These are phyloP conservation scores for Paramecium primaurelia DNA, from an alignment of 73 alveolate species.

Conservation along the genomic window DNA sequence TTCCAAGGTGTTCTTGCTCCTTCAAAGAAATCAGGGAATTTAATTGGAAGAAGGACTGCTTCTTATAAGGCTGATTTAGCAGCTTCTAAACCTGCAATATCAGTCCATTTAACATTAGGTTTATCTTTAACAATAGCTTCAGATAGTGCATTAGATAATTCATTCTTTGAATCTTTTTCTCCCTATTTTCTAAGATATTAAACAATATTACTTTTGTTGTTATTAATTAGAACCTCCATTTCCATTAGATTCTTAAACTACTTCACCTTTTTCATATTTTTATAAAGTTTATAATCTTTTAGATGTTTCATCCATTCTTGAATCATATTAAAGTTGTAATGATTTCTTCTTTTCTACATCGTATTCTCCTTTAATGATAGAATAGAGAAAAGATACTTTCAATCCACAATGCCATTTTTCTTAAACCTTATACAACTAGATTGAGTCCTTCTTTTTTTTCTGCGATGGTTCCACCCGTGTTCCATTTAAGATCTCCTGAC, in stretches of 20 bases:
- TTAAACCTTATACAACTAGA: neutral
- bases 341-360: neutral
- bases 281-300: neutral
- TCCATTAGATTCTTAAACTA: neutral
- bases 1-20: constrained; percentile 97
- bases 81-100: constrained; percentile 93
- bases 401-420: neutral
- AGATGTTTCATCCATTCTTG: neutral
- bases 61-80: constrained; percentile 96
- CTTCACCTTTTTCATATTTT: neutral
- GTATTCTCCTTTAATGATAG: neutral
- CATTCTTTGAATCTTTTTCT: neutral
- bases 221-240: neutral
- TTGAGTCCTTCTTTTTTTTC: constrained; percentile 5
- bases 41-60: constrained; percentile 96
- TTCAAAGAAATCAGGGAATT: constrained; percentile 95
- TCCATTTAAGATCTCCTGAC: constrained; percentile 22
- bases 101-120: constrained; percentile 98
- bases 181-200: neutral
- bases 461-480: neutral
- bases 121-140: constrained; percentile 51
- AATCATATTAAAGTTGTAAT: neutral
- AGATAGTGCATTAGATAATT: neutral
- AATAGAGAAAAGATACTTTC: neutral
- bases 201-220: neutral